Base-by-base conservation (phyloP, 257 asterid genomes). In the Solanum bulbocastanum region DNA sequence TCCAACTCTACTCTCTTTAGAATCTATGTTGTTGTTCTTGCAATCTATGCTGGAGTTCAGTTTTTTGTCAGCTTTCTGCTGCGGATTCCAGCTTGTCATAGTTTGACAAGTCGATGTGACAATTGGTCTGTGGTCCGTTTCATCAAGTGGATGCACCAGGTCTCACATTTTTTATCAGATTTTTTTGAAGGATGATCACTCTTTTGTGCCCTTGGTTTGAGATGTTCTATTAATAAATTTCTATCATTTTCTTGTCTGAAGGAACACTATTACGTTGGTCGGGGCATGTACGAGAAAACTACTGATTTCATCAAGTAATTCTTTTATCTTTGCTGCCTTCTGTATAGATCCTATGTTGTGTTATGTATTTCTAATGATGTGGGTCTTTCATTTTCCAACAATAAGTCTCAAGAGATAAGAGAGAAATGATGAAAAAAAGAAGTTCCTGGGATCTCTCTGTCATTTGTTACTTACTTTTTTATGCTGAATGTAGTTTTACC, bases 71-170 rank as follows among this genome's bases (percentile, higher is more conserved):
- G 98, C 92, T 89, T 92, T 91, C 87, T 97, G 91, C 91, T 93
- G 94, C 96, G 81, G 88, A 93, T 97, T 90, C 99, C 99, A 33
- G 98, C 98, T 76, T 97, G 94, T 87, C 99, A 94, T 92, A 96
- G 89, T 85, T 86, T 95, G 88, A 91, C 98, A 73, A 92, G 91
- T 90, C 94, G 86, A 87, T 91, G 97, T 88, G 98, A 97, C 89
- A 81, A 81, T 83, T 93, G 94, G 96, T 89, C 94, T 25, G 74
- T 93, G 30, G 88, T 93, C 90, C 98, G 98, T 86, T 93, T 94
- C 89, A 81, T 97, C 87, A 96, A 97, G 93, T 97, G 99, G 99
- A 94, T 97, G 99, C 99, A 97, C 91, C 98, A 97, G 99, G 99
- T 97, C 88, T 89, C 79, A 82, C 84, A 87, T 68, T 84, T 82